phyloP scores from a whole-genome alignment of 345 rosid species.

The Clarkia xantiana region DNA sequence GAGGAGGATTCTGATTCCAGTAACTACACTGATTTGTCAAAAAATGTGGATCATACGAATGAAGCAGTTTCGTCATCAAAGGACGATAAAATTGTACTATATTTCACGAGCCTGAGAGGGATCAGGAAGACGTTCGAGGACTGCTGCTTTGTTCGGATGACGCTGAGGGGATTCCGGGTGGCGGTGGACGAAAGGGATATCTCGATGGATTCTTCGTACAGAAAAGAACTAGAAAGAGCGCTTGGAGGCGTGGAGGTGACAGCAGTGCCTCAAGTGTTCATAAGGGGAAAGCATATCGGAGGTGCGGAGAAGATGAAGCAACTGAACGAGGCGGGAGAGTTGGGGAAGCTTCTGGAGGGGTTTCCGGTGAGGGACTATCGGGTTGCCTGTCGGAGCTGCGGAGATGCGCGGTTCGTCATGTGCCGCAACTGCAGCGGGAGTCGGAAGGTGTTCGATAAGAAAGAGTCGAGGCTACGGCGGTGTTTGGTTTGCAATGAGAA shows the following conservation, averaged over 20 bases:
- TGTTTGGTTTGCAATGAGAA: constrained; percentile 79
- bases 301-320: constrained; percentile 68
- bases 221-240: constrained; percentile 40
- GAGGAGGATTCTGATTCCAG: constrained; percentile 35
- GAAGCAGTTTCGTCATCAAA: constrained; percentile 3
- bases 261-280: constrained; percentile 59
- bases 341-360: constrained; percentile 43
- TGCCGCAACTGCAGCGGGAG: constrained; percentile 67
- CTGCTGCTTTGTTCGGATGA: constrained; percentile 53
- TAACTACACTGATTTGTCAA: constrained; percentile 3
- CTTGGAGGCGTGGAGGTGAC: constrained; percentile 26
- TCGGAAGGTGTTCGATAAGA: constrained; percentile 50
- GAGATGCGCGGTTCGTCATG: constrained; percentile 65
- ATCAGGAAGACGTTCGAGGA: constrained; percentile 80
- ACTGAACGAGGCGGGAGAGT: constrained; percentile 54
- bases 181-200: constrained; percentile 65
- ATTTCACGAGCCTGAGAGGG: constrained; percentile 69
- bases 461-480: constrained; percentile 30
- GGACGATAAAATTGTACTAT: constrained; percentile 38
- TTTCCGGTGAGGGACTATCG: constrained; percentile 27
- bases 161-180: constrained; percentile 50
- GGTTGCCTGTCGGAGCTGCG: constrained; percentile 46
- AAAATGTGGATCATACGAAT: constrained; percentile 3
- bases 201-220: constrained; percentile 67
- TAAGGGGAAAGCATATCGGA: constrained; percentile 47